Conservation (phyloP, 495 filamentous ascomycete species). For the Cenococcum geophilum region DNA sequence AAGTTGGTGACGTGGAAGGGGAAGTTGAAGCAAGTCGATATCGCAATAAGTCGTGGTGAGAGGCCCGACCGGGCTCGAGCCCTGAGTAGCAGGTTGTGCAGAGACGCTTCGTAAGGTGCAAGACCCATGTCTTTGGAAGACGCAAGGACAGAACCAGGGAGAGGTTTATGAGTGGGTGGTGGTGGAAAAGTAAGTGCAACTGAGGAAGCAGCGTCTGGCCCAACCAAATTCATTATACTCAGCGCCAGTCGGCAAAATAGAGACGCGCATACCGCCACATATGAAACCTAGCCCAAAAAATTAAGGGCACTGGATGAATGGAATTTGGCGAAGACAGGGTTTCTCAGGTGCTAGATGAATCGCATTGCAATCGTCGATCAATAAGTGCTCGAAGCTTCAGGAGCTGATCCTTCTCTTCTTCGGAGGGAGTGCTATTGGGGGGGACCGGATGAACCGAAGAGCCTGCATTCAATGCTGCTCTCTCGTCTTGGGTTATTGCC, state of each 20-base stretch:
- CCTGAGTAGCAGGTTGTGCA: too few relatives aligned
- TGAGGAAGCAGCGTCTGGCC: neutral
- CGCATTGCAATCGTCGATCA: neutral
- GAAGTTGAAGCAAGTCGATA: too few relatives aligned
- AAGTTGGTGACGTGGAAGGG: too few relatives aligned
- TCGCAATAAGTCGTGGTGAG: too few relatives aligned
- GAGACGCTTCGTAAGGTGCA: too few relatives aligned
- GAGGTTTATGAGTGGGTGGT: too few relatives aligned
- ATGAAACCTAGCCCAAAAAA: conserved; percentile 5
- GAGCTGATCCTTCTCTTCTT: neutral
- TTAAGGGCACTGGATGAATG: neutral
- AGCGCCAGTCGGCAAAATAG: neutral
- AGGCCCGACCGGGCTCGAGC: too few relatives aligned
- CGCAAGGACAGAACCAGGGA: neutral
- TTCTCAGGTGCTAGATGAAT: neutral
- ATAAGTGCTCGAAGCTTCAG: conserved; percentile 4
- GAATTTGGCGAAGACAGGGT: neutral
- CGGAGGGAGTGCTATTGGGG: neutral
- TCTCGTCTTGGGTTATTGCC: neutral
- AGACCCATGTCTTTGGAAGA: neutral
- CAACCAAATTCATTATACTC: neutral
- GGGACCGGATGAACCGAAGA: neutral
- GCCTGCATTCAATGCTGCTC: neutral
- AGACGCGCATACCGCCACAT: neutral
- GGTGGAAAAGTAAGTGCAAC: neutral